Evolutionary conservation across 2,329 filamentous ascomycete genomes (phyloP).

Genomic region (Aspergillus quadrilineatus): DNA sequence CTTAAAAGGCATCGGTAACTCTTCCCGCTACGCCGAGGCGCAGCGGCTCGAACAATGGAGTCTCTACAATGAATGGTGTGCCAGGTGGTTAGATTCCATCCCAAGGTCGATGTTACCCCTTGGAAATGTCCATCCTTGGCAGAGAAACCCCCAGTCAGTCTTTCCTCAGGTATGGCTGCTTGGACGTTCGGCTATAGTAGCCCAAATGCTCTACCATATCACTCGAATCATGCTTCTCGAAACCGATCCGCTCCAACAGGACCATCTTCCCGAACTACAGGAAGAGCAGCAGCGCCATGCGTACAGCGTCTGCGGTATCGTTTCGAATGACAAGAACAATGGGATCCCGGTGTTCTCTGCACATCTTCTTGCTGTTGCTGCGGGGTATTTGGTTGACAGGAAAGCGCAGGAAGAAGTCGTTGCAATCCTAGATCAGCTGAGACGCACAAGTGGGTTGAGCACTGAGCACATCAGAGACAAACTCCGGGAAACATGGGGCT

Average conservation of each 20-base stretch:
- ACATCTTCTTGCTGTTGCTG: constrained; percentile 74
- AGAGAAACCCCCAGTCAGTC: constrained; percentile 66
- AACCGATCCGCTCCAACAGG: constrained; percentile 67
- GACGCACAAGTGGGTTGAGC: constrained; percentile 74
- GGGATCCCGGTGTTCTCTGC: constrained; percentile 77
- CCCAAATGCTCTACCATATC: constrained; percentile 85
- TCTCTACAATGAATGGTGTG: constrained; percentile 74
- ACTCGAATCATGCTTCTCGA: constrained; percentile 78
- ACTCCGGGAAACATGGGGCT: constrained; percentile 75
- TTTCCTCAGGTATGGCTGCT: constrained; percentile 91
- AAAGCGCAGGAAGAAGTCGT: constrained; percentile 80
- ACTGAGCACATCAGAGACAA: constrained; percentile 70
- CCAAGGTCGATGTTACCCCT: constrained; percentile 86
- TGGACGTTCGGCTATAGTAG: constrained; percentile 77
- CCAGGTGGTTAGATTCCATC: constrained; percentile 75
- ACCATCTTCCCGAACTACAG: constrained; percentile 65
- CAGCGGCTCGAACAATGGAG: constrained; percentile 74
- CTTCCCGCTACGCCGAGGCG: constrained; percentile 54
- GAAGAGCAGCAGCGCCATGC: constrained; percentile 71
- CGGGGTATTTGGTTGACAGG: constrained; percentile 66
- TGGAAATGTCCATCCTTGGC: constrained; percentile 69
- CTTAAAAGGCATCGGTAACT: neutral
- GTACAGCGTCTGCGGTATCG: constrained; percentile 84
- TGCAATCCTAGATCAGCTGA: constrained; percentile 71
- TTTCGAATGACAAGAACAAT: constrained; percentile 76